Base-by-base conservation (phyloP, 73 alveolate species). In the Breviolum minutum region DNA sequence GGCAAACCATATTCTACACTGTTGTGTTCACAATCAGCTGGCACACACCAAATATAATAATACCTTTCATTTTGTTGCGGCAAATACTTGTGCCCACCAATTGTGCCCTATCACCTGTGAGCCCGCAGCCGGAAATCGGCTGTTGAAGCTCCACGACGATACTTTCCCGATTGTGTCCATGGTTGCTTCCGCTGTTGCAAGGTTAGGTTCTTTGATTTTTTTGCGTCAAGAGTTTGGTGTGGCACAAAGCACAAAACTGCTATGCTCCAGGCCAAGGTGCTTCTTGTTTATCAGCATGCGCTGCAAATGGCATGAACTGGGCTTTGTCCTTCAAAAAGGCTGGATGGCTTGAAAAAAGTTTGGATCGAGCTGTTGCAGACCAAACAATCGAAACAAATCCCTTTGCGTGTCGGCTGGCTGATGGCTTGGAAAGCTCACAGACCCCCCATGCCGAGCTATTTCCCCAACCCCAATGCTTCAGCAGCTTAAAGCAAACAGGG, bases 1-100 rank as follows among this genome's bases (percentile, higher is more conserved):
- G 94, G 94, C 6, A 84, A 22, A 20, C 77, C 77, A 61, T 84
- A 61, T 26, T 84, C 94, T 4, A 24, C n/a, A 61, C 74, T 30
- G 60, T 61, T 54, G 77, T 84, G 94, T 26, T 84, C 94, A 62
- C 94, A 84, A n/a, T 84, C 94, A 14, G 94, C 94, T 30, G 76
- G 73, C n/a, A 64, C 66, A 7, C 24, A 54, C 94, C 94, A 84
- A 84, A 84, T n/a, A n/a, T n/a, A n/a, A n/a, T 54, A 0, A 62
- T 62, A n/a, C 63, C 19, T 22, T 61, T 84, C 94, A 61, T 24
- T 11, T 32, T 48, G 48, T 81, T 81, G 40, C 19, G 24, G 60
- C 89, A 81, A 81, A 81, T 81, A 14, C n/a, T 27, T 11, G 0
- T 30, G 24, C 89, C 89, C 7, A 69, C 89, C 61, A 22, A n/a